Evolutionary conservation across 805 yeast species (phyloP).

Genomic region (Myxozyma melibiosi): DNA sequence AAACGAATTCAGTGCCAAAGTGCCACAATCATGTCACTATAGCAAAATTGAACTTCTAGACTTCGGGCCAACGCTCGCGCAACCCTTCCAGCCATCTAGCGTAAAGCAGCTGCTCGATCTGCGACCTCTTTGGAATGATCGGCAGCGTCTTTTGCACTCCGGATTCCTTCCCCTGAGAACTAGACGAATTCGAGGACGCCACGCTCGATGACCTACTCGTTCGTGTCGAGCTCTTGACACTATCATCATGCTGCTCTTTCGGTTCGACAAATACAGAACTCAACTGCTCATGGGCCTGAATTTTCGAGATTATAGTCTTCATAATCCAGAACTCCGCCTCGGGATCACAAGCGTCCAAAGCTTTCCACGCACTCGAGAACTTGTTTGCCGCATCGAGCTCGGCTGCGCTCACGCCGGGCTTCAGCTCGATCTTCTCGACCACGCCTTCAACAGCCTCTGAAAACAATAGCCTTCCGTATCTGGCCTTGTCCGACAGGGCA

Average conservation of each 20-base stretch:
- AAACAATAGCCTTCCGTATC: constrained; percentile 8
- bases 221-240: not conserved
- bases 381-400: constrained; percentile 21
- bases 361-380: constrained; percentile 26
- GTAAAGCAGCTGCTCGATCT: constrained; percentile 33
- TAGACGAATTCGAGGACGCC: too few relatives aligned
- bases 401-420: not conserved
- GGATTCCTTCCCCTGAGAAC: not conserved
- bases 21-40: too few relatives aligned
- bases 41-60: too few relatives aligned
- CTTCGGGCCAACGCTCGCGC: constrained; percentile 32
- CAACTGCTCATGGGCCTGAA: constrained; percentile 8
- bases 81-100: constrained; percentile 35
- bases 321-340: constrained; percentile 19
- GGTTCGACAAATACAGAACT: not conserved
- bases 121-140: constrained; percentile 19
- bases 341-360: constrained; percentile 30
- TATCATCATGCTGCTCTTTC: not conserved
- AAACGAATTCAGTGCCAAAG: too few relatives aligned
- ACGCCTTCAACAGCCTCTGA: constrained; percentile 8
- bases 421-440: not conserved
- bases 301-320: constrained; percentile 6
- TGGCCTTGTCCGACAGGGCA: constrained; percentile 4
- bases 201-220: not conserved
- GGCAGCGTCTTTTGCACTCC: constrained; percentile 6